phyloP scores from a whole-genome alignment of 164 flowering plant species.

The Piper longum region DNA sequence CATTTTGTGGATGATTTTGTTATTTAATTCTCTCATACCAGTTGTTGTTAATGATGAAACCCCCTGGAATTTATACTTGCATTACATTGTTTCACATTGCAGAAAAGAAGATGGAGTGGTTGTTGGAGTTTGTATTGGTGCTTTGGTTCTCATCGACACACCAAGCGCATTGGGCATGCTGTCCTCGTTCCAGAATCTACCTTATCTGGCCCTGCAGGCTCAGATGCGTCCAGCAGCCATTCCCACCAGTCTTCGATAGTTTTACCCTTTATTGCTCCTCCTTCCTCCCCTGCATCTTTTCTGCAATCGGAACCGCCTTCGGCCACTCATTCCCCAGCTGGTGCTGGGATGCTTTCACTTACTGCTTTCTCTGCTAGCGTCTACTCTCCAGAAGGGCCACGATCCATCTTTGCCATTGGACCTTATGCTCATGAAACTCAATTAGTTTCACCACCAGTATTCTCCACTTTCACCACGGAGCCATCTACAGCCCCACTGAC shows the following conservation, averaged over 20 bases:
- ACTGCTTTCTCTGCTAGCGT: constrained; percentile 40
- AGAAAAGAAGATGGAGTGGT: constrained; percentile 86
- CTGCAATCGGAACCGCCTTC: constrained; percentile 87
- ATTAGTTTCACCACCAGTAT: constrained; percentile 89
- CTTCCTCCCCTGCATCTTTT: constrained; percentile 95
- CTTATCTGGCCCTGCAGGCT: constrained; percentile 15
- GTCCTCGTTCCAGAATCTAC: constrained; percentile 50
- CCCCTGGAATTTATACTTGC: no score
- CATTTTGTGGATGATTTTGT: no score
- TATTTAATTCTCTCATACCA: no score
- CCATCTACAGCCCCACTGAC: constrained; percentile 96
- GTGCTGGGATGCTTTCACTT: constrained; percentile 37
- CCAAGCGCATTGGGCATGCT: constrained; percentile 64
- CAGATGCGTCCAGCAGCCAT: constrained; percentile 23
- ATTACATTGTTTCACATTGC: constrained; percentile 9
- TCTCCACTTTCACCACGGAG: constrained; percentile 85
- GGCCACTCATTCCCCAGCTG: constrained; percentile 64
- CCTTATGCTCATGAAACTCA: constrained; percentile 96
- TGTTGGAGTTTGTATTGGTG: constrained; percentile 78
- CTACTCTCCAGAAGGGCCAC: constrained; percentile 74
- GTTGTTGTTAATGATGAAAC: no score
- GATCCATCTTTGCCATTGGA: constrained; percentile 82
- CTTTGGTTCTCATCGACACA: constrained; percentile 53
- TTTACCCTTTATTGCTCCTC: constrained; percentile 88
- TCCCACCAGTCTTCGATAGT: constrained; percentile 27